A percentile compares a stretch with the other conserved stretches of the same genome.
Conservation (phyloP, 495 filamentous ascomycete genomes). For the Platismatia glauca region DNA sequence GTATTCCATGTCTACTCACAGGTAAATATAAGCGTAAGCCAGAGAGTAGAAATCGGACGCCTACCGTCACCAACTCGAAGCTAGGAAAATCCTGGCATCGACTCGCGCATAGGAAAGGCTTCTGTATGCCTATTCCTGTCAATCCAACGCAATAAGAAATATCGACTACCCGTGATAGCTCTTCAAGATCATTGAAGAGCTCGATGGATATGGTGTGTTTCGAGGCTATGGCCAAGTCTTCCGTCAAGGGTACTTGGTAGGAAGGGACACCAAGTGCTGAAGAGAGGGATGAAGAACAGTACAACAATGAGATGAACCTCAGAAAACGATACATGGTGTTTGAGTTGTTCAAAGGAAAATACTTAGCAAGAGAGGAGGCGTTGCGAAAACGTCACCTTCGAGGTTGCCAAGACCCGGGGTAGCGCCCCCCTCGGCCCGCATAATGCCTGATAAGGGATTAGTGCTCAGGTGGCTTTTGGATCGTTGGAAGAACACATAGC, state of each 20-base stretch:
- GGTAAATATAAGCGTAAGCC: neutral
- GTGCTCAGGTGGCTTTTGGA: neutral
- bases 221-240: neutral
- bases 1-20: conserved; percentile 66
- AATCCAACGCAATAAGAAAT: conserved; percentile 89
- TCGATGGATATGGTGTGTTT: conserved; percentile 43
- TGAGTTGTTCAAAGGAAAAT: neutral
- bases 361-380: neutral
- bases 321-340: neutral
- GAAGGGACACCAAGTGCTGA: neutral
- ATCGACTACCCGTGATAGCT: conserved; percentile 80
- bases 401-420: conserved; percentile 8
- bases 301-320: neutral
- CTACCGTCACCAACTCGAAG: conserved; percentile 59
- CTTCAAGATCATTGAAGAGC: conserved; percentile 76
- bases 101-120: conserved; percentile 77
- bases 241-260: conserved; percentile 5
- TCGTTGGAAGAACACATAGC: neutral
- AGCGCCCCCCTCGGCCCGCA: neutral
- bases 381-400: neutral
- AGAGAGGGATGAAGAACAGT: neutral
- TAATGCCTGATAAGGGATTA: neutral
- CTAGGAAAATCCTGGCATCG: conserved; percentile 72
- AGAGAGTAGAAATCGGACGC: neutral
- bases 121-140: conserved; percentile 58